Base-by-base conservation (phyloP, 2,329 filamentous ascomycete genomes). In the Colletotrichum spaethianum region DNA sequence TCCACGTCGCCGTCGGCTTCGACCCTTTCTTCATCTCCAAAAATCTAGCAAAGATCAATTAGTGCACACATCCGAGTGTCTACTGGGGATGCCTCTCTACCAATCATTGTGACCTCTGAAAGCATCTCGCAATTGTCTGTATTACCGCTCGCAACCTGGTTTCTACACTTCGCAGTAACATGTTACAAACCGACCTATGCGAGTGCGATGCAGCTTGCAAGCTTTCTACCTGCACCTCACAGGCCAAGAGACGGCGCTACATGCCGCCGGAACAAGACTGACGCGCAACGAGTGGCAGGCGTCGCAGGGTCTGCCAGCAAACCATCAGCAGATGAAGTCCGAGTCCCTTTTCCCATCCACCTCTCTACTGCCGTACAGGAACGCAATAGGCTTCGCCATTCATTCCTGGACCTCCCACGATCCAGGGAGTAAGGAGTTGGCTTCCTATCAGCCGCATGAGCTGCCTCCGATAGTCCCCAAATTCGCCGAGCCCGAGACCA, bases 391-490 rank as follows among this genome's bases (percentile, higher is more conserved):
- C 33, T 12, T 61, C 42, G 55, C 55, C 20, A 36, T 31, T 28
- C 16, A 16, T 63, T 50, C 48, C 50, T 50, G 5, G 40, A 40
- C 31, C 31, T 20, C n/a, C 28, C 6, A n/a, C n/a, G 26, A 33
- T 23, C 11, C 26, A 16, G 9, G 33, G 9, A 28, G 57, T 31
- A 14, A 57, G 42, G 60, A 33, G 48, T 44, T 38, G 28, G 36
- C 65, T 63, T 28, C 62, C 9, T 18, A 38, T 55, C 57, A 63
- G 38, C 48, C 38, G 57, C 12, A 63, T 46, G 57, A 53, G 28
- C 28, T 28, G 26, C 16, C 33, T 38, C 38, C 5, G 33, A 14
- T 20, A 18, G 31, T 26, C 26, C 20, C 26, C 36, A n/a, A 67
- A 53, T 63, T 14, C 52, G 36, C 36, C 16, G 28, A 20, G 40